These are phyloP conservation scores for Aquanectria penicillioides DNA, from an alignment of 2,329 filamentous ascomycete genomes.

Conservation along the genomic window DNA sequence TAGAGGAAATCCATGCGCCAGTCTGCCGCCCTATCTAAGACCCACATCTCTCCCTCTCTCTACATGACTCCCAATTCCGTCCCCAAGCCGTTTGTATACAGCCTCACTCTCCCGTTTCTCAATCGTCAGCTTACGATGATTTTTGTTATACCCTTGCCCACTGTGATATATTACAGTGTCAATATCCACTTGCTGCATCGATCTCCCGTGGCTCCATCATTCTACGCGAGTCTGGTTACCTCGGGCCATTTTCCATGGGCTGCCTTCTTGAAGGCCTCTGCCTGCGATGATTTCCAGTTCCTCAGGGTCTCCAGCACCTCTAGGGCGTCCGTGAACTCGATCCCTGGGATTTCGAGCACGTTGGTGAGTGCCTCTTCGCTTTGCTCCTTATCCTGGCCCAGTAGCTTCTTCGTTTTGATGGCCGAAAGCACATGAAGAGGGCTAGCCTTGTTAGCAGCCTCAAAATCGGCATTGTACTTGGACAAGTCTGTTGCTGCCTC, in stretches of 20 bases:
- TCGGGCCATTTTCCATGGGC: constrained; percentile 62
- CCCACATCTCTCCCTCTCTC: constrained; percentile 11
- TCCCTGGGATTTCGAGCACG: constrained; percentile 61
- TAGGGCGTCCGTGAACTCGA: constrained; percentile 66
- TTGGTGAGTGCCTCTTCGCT: constrained; percentile 71
- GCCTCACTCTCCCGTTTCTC: neutral
- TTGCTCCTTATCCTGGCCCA: constrained; percentile 66
- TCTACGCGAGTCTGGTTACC: constrained; percentile 56
- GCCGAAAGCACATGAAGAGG: constrained; percentile 71
- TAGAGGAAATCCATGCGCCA: constrained; percentile 34
- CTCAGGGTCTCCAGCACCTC: constrained; percentile 55
- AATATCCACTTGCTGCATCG: neutral
- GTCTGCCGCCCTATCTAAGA: constrained; percentile 29
- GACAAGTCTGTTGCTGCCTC: constrained; percentile 67
- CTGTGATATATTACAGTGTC: neutral
- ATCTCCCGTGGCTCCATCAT: neutral
- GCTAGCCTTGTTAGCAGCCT: constrained; percentile 70
- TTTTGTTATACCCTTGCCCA: neutral
- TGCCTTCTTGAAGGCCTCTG: constrained; percentile 58
- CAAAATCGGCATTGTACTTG: constrained; percentile 74
- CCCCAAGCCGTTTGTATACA: neutral
- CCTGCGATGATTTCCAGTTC: constrained; percentile 61
- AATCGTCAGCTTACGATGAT: neutral
- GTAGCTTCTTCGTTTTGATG: constrained; percentile 66
- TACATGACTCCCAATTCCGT: neutral